Percentiles rank a stretch among this genome's conserved stretches.
These are phyloP conservation scores for Epichloe uncinata DNA, from an alignment of 2,329 filamentous ascomycete genomes.

Conservation along the genomic window DNA sequence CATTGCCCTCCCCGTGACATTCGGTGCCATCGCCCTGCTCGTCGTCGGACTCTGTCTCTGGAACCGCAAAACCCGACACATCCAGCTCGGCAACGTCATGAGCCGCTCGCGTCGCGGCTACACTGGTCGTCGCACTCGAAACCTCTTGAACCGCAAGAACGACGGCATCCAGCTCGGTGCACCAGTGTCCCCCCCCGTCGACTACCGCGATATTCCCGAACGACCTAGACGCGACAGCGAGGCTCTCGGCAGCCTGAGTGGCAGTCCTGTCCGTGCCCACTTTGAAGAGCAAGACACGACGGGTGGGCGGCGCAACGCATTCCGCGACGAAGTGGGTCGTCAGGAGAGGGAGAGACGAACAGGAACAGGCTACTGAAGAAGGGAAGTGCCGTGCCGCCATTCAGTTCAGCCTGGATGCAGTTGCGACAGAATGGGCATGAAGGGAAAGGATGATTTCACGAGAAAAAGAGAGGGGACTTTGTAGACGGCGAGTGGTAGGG, in stretches of 20 bases:
- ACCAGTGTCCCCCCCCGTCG: constrained; percentile 10
- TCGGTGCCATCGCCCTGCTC: constrained; percentile 33
- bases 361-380: not conserved
- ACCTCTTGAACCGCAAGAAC: constrained; percentile 22
- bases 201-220: constrained; percentile 13
- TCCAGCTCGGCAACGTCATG: constrained; percentile 40
- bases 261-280: constrained; percentile 29
- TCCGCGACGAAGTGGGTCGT: constrained; percentile 36
- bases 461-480: not conserved
- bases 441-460: not conserved
- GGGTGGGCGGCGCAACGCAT: constrained; percentile 26
- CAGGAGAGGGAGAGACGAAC: constrained; percentile 21
- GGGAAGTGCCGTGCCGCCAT: not conserved
- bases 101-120: constrained; percentile 31
- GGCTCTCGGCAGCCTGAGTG: constrained; percentile 34
- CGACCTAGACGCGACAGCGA: constrained; percentile 29
- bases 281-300: constrained; percentile 25
- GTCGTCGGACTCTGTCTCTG: constrained; percentile 43
- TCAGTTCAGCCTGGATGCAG: not conserved
- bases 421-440: not conserved
- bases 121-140: constrained; percentile 25
- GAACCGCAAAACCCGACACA: constrained; percentile 36
- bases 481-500: not conserved
- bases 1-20: constrained; percentile 38
- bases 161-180: constrained; percentile 33